Evolutionary conservation across 805 yeast genomes (phyloP).

Genomic region (Monosporozyma solicola): DNA sequence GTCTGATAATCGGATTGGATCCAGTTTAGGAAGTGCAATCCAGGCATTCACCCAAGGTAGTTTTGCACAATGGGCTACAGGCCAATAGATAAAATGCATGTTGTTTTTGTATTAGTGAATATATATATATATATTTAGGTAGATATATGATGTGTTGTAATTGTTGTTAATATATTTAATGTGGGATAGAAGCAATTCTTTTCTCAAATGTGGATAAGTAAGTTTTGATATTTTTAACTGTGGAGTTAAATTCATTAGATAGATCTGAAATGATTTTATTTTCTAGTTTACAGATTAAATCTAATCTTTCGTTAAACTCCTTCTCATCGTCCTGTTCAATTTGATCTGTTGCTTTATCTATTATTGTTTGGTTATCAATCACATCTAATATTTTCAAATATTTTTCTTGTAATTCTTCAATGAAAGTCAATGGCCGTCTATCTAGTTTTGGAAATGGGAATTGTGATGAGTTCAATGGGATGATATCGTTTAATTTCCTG

Average conservation of each 20-base stretch:
- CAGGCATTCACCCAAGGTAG: constrained; percentile 29
- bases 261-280: constrained; percentile 8
- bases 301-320: background rate
- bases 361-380: constrained; percentile 3
- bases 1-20: constrained; percentile 16
- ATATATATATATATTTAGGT: constrained; percentile 1
- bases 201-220: constrained; percentile 8
- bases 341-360: background rate
- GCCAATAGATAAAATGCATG: constrained; percentile 13
- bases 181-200: constrained; percentile 3
- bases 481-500: constrained; percentile 21
- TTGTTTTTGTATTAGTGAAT: constrained; percentile 3
- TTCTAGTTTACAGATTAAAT: constrained; percentile 10
- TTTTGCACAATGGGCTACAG: constrained; percentile 30
- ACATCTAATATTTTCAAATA: constrained; percentile 11
- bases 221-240: constrained; percentile 9
- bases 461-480: constrained; percentile 14
- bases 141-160: background rate
- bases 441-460: background rate
- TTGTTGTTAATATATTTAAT: background rate
- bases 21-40: constrained; percentile 23
- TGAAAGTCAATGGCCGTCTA: constrained; percentile 6
- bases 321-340: background rate
- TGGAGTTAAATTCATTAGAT: constrained; percentile 11
- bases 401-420: constrained; percentile 21